phyloP scores from a whole-genome alignment of 2,329 filamentous ascomycete species.

The Alternaria infectoria region DNA sequence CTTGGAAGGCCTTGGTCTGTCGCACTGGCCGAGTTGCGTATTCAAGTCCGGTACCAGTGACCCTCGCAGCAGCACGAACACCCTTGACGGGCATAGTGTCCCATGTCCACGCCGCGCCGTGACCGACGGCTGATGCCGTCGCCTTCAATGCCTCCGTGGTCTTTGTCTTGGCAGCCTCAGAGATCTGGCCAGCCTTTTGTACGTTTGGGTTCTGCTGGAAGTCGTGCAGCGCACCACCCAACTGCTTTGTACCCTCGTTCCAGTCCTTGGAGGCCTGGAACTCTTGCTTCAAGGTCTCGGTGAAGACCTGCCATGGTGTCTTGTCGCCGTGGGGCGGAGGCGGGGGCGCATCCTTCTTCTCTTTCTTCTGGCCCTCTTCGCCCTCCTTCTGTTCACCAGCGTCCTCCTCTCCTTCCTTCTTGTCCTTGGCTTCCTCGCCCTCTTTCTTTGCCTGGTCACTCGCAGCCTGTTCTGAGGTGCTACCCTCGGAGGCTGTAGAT shows the following conservation, averaged over 20 bases:
- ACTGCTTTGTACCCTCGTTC: constrained; percentile 97
- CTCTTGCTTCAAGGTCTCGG: constrained; percentile 91
- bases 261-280: constrained; percentile 98
- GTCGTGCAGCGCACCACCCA: constrained; percentile 86
- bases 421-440: constrained; percentile 50
- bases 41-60: constrained; percentile 85
- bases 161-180: constrained; percentile 79
- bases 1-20: constrained; percentile 92
- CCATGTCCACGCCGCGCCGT: constrained; percentile 96
- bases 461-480: constrained; percentile 42
- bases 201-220: constrained; percentile 94
- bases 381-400: constrained; percentile 56
- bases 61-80: constrained; percentile 82
- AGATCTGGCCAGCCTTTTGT: constrained; percentile 80
- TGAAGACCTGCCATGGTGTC: constrained; percentile 98
- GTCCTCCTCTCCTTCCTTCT: constrained; percentile 54
- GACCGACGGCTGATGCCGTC: constrained; percentile 85
- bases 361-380: constrained; percentile 60
- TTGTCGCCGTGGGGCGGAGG: constrained; percentile 98
- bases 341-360: constrained; percentile 72
- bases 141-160: constrained; percentile 82
- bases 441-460: constrained; percentile 49
- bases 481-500: constrained; percentile 48
- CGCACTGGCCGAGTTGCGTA: constrained; percentile 94
- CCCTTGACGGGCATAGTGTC: constrained; percentile 93